Evolutionary conservation across 2,329 filamentous ascomycete genomes (phyloP).

Genomic region (Pestalotiopsis sp.): DNA sequence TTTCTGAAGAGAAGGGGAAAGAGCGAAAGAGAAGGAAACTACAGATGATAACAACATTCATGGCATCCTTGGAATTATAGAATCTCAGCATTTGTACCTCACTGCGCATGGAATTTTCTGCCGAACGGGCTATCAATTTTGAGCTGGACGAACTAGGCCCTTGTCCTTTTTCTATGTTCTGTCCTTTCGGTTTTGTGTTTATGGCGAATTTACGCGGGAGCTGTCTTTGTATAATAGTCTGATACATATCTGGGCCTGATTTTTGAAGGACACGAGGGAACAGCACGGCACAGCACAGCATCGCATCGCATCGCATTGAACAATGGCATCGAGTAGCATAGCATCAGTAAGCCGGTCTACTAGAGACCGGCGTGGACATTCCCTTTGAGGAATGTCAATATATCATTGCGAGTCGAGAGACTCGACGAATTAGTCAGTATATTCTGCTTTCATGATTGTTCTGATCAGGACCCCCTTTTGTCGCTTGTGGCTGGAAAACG

Average conservation of each 20-base stretch:
- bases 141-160: background rate
- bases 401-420: background rate
- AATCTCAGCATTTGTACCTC: background rate
- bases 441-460: background rate
- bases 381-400: background rate
- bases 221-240: background rate
- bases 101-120: background rate
- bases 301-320: slow-evolving; percentile 18
- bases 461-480: background rate
- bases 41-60: slow-evolving; percentile 4
- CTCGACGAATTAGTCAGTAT: background rate
- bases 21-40: background rate
- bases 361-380: background rate
- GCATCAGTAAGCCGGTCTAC: background rate
- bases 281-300: background rate
- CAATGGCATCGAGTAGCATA: slow-evolving; percentile 16
- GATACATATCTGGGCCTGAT: slow-evolving; percentile 4
- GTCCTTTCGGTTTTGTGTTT: background rate
- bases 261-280: background rate
- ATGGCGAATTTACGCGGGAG: background rate
- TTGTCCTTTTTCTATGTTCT: background rate
- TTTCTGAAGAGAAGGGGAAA: no score
- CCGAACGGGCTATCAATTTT: background rate
- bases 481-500: background rate
- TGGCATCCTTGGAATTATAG: slow-evolving; percentile 16